These are phyloP conservation scores for Fusarium torulosum DNA, from an alignment of 2,329 filamentous ascomycete genomes.

Conservation along the genomic window DNA sequence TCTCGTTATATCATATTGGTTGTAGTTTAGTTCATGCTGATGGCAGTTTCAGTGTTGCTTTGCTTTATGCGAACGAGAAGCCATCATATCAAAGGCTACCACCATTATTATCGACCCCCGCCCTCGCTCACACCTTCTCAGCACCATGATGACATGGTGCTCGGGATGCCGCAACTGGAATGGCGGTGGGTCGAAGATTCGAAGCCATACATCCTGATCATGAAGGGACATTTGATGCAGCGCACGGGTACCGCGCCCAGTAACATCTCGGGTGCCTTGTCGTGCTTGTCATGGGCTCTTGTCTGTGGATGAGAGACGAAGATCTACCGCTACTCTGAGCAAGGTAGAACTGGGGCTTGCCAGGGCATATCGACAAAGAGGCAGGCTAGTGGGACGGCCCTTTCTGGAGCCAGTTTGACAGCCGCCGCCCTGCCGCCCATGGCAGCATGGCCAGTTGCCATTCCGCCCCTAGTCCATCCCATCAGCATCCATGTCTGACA, in stretches of 20 bases:
- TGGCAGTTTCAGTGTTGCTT: constrained; percentile 17
- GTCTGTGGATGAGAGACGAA: constrained; percentile 26
- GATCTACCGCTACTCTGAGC: constrained; percentile 43
- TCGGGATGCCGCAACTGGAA: constrained; percentile 50
- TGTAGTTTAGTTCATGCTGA: constrained; percentile 10
- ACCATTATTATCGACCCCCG: constrained; percentile 15
- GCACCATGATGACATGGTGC: constrained; percentile 40
- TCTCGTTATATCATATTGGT: constrained; percentile 14
- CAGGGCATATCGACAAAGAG: constrained; percentile 41
- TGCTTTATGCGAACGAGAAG: constrained; percentile 28
- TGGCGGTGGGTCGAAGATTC: constrained; percentile 42
- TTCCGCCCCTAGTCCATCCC: constrained; percentile 42
- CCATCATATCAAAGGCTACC: constrained; percentile 12
- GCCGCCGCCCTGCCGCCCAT: constrained; percentile 46
- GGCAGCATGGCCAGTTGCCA: constrained; percentile 42
- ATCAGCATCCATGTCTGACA: constrained; percentile 36
- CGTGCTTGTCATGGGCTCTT: constrained; percentile 32
- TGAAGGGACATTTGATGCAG: constrained; percentile 24
- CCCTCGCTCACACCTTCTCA: constrained; percentile 29
- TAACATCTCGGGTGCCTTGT: constrained; percentile 22
- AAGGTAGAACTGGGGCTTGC: constrained; percentile 38
- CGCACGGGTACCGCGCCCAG: constrained; percentile 5
- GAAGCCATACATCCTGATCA: constrained; percentile 29
- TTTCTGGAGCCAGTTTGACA: constrained; percentile 49
- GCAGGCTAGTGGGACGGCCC: constrained; percentile 49